These are phyloP conservation scores for Exophiala spinifera DNA, from an alignment of 2,329 filamentous ascomycete species.

Conservation along the genomic window DNA sequence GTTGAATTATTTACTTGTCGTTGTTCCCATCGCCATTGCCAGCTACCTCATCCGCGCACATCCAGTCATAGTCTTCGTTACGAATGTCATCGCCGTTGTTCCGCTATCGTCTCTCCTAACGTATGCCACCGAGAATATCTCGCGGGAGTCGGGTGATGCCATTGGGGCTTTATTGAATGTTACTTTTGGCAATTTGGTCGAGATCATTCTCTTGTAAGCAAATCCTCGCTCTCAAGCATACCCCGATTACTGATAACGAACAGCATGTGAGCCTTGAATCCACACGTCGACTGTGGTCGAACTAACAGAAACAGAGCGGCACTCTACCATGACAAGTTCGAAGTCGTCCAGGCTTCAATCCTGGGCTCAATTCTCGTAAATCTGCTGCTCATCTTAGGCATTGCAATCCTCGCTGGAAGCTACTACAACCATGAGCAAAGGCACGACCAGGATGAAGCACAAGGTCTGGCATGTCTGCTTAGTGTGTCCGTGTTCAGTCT, in stretches of 20 bases:
- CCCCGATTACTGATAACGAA: not conserved
- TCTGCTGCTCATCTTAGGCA: conserved; percentile 78
- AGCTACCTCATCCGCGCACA: conserved; percentile 62
- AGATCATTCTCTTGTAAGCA: conserved; percentile 16
- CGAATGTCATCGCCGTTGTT: conserved; percentile 91
- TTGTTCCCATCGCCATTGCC: conserved; percentile 46
- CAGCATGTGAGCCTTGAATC: not conserved
- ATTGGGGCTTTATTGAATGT: conserved; percentile 84
- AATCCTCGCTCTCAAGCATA: not conserved
- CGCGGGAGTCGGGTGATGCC: conserved; percentile 68
- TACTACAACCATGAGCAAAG: conserved; percentile 72
- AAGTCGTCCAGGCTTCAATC: conserved; percentile 94
- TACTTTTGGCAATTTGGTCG: conserved; percentile 61
- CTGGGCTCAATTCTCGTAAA: conserved; percentile 93
- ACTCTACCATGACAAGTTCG: conserved; percentile 66
- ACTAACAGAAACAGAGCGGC: conserved; percentile 61
- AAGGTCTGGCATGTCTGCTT: conserved; percentile 78
- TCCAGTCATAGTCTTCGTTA: conserved; percentile 67
- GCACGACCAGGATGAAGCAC: conserved; percentile 88
- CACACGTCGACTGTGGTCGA: not conserved
- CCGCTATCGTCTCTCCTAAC: conserved; percentile 83
- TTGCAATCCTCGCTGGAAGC: conserved; percentile 78
- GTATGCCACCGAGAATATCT: conserved; percentile 85
- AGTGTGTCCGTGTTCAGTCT: conserved; percentile 74
- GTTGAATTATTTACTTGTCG: conserved; percentile 37